Conservation (phyloP, 2,329 filamentous ascomycete genomes). For the Lomentospora prolificans region DNA sequence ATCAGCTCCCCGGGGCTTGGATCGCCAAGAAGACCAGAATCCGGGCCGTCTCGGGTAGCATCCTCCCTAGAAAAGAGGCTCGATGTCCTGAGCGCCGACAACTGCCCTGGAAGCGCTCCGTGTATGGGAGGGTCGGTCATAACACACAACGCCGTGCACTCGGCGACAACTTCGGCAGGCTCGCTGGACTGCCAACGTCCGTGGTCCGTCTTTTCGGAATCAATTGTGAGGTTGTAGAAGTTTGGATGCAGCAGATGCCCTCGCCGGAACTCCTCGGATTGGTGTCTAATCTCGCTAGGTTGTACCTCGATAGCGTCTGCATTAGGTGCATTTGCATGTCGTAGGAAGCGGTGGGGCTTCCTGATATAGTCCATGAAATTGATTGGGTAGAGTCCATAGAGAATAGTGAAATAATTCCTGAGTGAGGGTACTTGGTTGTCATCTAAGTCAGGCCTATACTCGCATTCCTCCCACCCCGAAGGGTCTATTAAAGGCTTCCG, state of each 20-base stretch:
- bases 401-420: slow-evolving; percentile 66
- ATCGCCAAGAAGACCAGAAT: slow-evolving; percentile 25
- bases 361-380: slow-evolving; percentile 82
- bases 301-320: slow-evolving; percentile 70
- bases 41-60: slow-evolving; percentile 22
- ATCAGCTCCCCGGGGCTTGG: not conserved
- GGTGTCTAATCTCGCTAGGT: slow-evolving; percentile 63
- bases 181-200: slow-evolving; percentile 73
- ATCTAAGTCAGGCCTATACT: slow-evolving; percentile 52
- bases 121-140: slow-evolving; percentile 10
- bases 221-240: slow-evolving; percentile 69
- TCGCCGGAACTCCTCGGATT: slow-evolving; percentile 65
- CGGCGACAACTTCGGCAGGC: slow-evolving; percentile 67
- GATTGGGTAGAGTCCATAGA: slow-evolving; percentile 75
- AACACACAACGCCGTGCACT: slow-evolving; percentile 62
- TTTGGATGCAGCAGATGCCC: slow-evolving; percentile 73
- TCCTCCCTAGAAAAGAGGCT: slow-evolving; percentile 17
- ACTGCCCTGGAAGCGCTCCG: slow-evolving; percentile 13
- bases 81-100: slow-evolving; percentile 14
- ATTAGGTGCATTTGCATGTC: slow-evolving; percentile 59
- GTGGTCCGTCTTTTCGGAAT: slow-evolving; percentile 68
- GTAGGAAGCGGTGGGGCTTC: slow-evolving; percentile 69
- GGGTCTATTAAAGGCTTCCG: slow-evolving; percentile 20
- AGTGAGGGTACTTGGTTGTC: slow-evolving; percentile 57
- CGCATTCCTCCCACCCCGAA: slow-evolving; percentile 53